Conservation (phyloP, 768 basidiomycete species). For the Lentinus brumalis region DNA sequence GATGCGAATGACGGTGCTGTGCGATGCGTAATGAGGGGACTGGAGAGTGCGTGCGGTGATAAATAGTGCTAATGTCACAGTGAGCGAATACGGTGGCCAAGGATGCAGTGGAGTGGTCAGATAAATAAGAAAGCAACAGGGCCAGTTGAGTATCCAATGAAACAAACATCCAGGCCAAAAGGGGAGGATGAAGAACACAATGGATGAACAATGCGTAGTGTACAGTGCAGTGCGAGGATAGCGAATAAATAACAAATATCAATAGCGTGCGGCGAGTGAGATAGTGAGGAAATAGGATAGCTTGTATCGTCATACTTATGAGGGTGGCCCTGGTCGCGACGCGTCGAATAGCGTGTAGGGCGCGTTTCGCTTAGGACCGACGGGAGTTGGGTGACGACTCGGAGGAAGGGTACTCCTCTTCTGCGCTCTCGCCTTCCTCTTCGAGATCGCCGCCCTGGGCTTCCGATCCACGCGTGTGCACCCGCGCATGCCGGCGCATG, state of each 20-base stretch:
- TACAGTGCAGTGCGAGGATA: conserved; percentile 23
- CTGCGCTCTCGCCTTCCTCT: conserved; percentile 46
- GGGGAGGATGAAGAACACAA: not conserved
- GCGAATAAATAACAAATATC: conserved; percentile 18
- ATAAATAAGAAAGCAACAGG: not conserved
- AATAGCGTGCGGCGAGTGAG: conserved; percentile 7
- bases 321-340: not conserved
- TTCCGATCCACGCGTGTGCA: conserved; percentile 47
- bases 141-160: not conserved
- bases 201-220: conserved; percentile 11
- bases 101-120: not conserved
- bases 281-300: conserved; percentile 11
- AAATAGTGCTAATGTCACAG: not conserved
- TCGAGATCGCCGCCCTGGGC: conserved; percentile 32
- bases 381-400: conserved; percentile 16
- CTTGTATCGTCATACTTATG: conserved; percentile 3
- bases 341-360: not conserved
- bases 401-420: conserved; percentile 27
- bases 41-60: not conserved
- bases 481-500: conserved; percentile 84
- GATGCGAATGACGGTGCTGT: not conserved
- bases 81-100: not conserved
- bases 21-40: not conserved
- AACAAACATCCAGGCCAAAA: not conserved
- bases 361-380: not conserved